Evolutionary conservation across 2,329 filamentous ascomycete genomes (phyloP), one percentile per base, ranked within the genome.

Genomic region (Aspergillus quadricinctus): DNA sequence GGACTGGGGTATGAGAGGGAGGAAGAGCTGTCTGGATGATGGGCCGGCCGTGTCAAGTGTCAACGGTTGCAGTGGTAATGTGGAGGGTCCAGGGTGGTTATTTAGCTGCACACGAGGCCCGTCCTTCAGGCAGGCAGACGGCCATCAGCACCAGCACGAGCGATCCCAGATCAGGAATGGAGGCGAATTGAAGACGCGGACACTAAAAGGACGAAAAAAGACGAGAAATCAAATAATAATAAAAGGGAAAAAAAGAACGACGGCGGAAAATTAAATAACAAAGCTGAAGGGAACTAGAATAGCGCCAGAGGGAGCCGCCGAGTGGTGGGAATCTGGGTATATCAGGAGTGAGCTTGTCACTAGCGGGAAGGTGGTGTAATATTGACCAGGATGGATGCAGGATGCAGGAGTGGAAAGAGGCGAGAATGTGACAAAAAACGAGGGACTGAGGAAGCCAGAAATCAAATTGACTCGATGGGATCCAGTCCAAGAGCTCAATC

Each of bases 31-130:
- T 58, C 35, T 50, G 48, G 57, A 58, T 59, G 57, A 64, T 61
- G 57, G 23, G 23, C 23, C 23, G 57, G 53, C 55, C 59, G 55
- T 55, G 58, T 61, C 56, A 57, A 66, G 56, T 56, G 58, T 61
- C 55, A 57, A 66, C 62, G 60, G 63, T 56, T 59, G 62, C 57
- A 50, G 61, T 50, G 54, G 59, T 57, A 63, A 64, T 64, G 62
- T 70, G 66, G 68, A 72, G 71, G 70, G 70, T 71, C 70, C 69
- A 72, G 69, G 71, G 68, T 73, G 63, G 63, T 70, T 73, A 73
- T 72, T 71, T 72, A 72, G 70, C 67, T 71, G 69, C 63, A 66
- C 62, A 53, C 57, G 59, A 66, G 65, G 61, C 59, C 67, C 65
- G 66, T 67, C 58, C 59, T 62, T 62, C 61, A 65, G 62, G 59